Evolutionary conservation across 2,329 filamentous ascomycete genomes (phyloP).

Genomic region (Parastagonospora avenae): DNA sequence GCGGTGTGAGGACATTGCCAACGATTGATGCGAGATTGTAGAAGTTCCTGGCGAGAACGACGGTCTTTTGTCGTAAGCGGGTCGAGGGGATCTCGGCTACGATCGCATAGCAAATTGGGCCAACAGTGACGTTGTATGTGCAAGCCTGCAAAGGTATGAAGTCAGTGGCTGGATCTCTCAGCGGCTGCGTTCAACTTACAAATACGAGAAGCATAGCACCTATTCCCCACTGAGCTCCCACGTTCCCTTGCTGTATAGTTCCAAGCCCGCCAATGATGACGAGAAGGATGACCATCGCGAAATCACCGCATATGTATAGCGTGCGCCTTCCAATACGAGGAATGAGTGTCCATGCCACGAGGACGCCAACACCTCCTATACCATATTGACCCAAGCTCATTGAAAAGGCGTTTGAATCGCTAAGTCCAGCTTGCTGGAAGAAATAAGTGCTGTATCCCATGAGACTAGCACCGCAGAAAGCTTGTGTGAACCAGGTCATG

Average conservation of each 20-base stretch:
- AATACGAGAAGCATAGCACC: constrained; percentile 43
- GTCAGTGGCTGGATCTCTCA: too few relatives aligned
- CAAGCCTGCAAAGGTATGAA: constrained; percentile 51
- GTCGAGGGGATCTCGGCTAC: constrained; percentile 84
- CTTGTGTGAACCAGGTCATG: constrained; percentile 55
- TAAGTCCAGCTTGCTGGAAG: constrained; percentile 54
- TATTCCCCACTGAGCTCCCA: constrained; percentile 53
- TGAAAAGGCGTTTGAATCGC: constrained; percentile 49
- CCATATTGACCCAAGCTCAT: constrained; percentile 61
- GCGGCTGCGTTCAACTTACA: background rate
- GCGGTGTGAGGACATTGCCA: constrained; percentile 58
- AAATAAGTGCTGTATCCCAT: constrained; percentile 54
- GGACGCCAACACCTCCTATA: constrained; percentile 67
- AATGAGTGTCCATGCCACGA: constrained; percentile 81
- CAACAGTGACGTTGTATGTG: constrained; percentile 83
- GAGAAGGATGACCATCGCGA: constrained; percentile 63
- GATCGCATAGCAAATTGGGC: constrained; percentile 87
- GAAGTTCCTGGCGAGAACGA: constrained; percentile 79
- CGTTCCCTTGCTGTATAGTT: constrained; percentile 51
- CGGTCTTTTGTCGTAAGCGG: constrained; percentile 86
- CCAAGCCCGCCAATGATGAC: constrained; percentile 82
- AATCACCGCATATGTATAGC: constrained; percentile 74
- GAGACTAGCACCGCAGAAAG: constrained; percentile 43
- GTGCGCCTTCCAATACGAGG: constrained; percentile 74
- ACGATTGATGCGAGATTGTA: constrained; percentile 80